A percentile compares a stretch with the other conserved stretches of the same genome.
Conservation (phyloP, 2,329 filamentous ascomycete species). For the Albifimbria verrucaria region DNA sequence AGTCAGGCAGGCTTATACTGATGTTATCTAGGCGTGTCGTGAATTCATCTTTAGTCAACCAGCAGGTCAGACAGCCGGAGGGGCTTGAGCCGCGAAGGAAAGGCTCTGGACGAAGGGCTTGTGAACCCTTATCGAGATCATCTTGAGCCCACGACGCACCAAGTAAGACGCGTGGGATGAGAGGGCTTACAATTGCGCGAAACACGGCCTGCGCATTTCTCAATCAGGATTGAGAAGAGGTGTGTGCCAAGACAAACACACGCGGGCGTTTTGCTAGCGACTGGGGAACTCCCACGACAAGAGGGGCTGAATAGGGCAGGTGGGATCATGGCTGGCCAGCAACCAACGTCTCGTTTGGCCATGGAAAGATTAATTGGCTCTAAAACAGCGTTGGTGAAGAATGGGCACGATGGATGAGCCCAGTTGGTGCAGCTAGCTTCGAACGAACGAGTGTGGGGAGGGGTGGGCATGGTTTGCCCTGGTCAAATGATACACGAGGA, state of each 20-base stretch:
- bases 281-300: background rate
- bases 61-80: constrained; percentile 6
- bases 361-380: background rate
- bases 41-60: constrained; percentile 29
- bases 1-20: background rate
- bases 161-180: constrained; percentile 5
- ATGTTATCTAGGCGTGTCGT: constrained; percentile 29
- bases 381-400: background rate
- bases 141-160: constrained; percentile 14
- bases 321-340: background rate
- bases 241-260: background rate
- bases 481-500: background rate
- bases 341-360: background rate
- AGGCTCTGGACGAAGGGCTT: constrained; percentile 12
- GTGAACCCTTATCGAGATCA: constrained; percentile 15
- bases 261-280: background rate
- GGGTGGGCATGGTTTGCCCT: background rate
- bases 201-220: background rate
- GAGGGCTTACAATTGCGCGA: background rate
- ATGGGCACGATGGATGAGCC: too few relatives aligned
- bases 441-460: background rate
- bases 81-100: background rate
- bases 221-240: background rate
- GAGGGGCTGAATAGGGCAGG: background rate
- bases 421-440: too few relatives aligned